Evolutionary conservation across 805 yeast genomes (phyloP).

Genomic region (Wickerhamomyces hampshirensis): DNA sequence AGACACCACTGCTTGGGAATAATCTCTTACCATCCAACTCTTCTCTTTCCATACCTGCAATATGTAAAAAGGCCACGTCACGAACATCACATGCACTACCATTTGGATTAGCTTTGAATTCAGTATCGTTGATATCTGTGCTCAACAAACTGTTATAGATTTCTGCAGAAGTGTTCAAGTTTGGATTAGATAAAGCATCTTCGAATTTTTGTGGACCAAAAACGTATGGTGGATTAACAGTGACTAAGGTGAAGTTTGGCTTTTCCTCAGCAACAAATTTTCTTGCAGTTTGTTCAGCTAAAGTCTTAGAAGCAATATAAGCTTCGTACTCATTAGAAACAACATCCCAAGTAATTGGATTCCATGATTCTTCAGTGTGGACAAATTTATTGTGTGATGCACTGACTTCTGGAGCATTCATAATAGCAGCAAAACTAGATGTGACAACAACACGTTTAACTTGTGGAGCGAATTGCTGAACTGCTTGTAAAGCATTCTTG

Average conservation of each 20-base stretch:
- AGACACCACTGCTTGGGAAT: constrained; percentile 19
- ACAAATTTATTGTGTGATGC: constrained; percentile 28
- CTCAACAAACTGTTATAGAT: constrained; percentile 25
- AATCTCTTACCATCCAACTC: constrained; percentile 24
- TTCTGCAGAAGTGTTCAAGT: constrained; percentile 38
- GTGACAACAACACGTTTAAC: constrained; percentile 44
- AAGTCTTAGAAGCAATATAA: constrained; percentile 50
- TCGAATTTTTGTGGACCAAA: constrained; percentile 56
- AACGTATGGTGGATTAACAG: constrained; percentile 49
- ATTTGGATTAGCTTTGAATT: constrained; percentile 8
- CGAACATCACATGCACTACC: constrained; percentile 32
- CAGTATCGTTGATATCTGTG: constrained; percentile 25
- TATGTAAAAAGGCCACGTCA: constrained; percentile 40
- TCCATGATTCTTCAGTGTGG: constrained; percentile 42
- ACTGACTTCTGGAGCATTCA: constrained; percentile 28
- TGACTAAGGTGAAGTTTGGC: constrained; percentile 35
- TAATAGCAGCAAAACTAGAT: constrained; percentile 45
- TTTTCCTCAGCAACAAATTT: constrained; percentile 32
- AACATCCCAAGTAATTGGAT: constrained; percentile 44
- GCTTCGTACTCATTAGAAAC: constrained; percentile 33
- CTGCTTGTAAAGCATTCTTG: constrained; percentile 43
- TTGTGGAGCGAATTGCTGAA: constrained; percentile 32
- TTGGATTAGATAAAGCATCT: constrained; percentile 31
- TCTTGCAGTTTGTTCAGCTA: constrained; percentile 60
- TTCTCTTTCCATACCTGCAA: constrained; percentile 28